phyloP scores from a whole-genome alignment of 129 eudicot genomes.

The Lonicera japonica region DNA sequence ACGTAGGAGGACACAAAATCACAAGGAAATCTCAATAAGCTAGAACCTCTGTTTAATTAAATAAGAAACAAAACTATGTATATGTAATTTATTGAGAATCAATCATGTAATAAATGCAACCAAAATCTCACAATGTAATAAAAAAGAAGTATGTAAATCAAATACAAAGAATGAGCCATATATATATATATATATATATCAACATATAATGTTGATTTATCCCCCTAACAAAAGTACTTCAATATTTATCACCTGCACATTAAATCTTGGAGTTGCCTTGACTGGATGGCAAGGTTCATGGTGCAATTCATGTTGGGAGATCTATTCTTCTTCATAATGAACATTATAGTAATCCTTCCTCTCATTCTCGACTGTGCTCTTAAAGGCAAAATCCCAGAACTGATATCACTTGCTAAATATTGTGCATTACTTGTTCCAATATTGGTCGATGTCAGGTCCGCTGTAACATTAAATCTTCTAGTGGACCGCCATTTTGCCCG shows the following conservation, averaged over 20 bases:
- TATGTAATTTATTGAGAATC: too few species aligned
- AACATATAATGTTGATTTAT: too few species aligned
- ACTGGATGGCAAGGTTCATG: constrained; percentile 5
- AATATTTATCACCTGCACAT: constrained; percentile 12
- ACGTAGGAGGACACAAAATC: too few species aligned
- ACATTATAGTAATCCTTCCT: constrained; percentile 2
- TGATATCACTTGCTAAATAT: neutral
- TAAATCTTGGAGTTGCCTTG: neutral
- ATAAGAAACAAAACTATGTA: too few species aligned
- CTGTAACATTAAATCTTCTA: constrained; percentile 3
- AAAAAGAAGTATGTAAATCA: neutral
- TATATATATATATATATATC: too few species aligned
- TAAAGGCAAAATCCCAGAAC: constrained; percentile 4
- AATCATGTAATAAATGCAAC: too few species aligned
- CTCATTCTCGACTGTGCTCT: neutral
- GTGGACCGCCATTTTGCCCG: neutral
- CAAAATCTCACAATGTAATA: too few species aligned
- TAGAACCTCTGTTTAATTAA: too few species aligned
- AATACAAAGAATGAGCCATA: neutral
- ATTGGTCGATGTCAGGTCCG: neutral
- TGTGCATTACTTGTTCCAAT: neutral
- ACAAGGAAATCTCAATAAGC: too few species aligned
- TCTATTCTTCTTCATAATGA: constrained; percentile 12
- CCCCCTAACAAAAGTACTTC: too few species aligned
- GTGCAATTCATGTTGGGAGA: constrained; percentile 17